Base-by-base conservation (phyloP, 805 yeast genomes). In the Cyberlindnera japonica region DNA sequence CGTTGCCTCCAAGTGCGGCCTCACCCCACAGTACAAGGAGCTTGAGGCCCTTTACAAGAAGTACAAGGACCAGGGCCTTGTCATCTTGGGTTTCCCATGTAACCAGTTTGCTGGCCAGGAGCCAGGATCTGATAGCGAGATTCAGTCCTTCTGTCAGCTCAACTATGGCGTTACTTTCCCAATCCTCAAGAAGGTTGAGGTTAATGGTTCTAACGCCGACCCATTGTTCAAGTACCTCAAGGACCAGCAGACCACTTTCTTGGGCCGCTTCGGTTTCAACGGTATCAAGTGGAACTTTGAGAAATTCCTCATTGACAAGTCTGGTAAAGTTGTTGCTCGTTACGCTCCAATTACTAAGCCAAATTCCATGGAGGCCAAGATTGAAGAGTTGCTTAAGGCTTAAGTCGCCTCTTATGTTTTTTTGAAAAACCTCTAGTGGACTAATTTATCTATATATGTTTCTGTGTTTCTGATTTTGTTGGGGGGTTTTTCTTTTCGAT, bases 141-240 rank as follows among this genome's bases (percentile, higher is more conserved):
- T 88, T 53, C 79, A 77, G 27, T 62, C 72, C 31, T 88, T 88
- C 71, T 88, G 96, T 65, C 64, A 75, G 35, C 61, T 79, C 55
- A 89, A 87, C 69, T 93, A 81, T 61, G 96, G 96, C 40, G 97
- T 91, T 30, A 69, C 83, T 14, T 91, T 93, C 81, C 96, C 96
- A 22, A 74, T 91, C 23, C 67, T 91, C 76, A 72, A 76, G 61
- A 91, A 90, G 72, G 63, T 89, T 44, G 89, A 90, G 30, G 98
- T 93, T 52, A 93, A 91, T 62, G 99, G 99, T 37, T 64, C 71
- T 46, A 65, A 79, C 32, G 79, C 87, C 15, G 90, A 85, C 58
- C 87, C 91, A 15, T 89, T 91, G 25, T 91, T 79, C 67, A 68
- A 75, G 55, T 90, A 62, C 69, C 74, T 91, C 61, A 91, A 93